Base-by-base conservation (phyloP, 2,329 filamentous ascomycete species). In the Neonectria neomacrospora region DNA sequence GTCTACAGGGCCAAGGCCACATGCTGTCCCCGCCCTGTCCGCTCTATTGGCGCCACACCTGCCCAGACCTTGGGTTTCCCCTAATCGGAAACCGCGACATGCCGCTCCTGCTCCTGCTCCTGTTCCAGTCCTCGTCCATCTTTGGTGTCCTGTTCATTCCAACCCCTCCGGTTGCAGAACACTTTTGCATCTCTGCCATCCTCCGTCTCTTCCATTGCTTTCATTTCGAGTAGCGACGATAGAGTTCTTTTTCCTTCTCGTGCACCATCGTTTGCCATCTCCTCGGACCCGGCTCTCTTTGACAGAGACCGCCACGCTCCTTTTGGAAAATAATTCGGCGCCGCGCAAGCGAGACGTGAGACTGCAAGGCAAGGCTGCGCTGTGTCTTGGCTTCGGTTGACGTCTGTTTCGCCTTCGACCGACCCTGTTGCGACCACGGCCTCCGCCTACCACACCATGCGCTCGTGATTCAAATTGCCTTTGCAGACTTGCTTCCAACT, bases 251-350 rank as follows among this genome's bases (percentile, higher is more conserved):
- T 48, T 50, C 54, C 44, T 20, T 32, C 59, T 34, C 53, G 42
- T 54, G 60, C 58, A 37, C 14, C 58, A 26, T 41, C 30, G 45
- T 54, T 42, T 51, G 62, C 37, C 32, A 45, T 50, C 60, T 32
- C 28, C 45, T 44, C 58, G 59, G 34, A 30, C 41, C 54, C 65
- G 74, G 73, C 73, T 71, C 53, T 78, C 78, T 78, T 79, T 75
- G 76, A 79, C 54, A 78, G 75, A 77, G 72, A 71, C 74, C 73
- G 66, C 66, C 66, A 73, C 77, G 70, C 70, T 77, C 76, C 68
- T 75, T 75, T 68, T 37, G 53, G 67, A 53, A 59, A 42, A 52
- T 39, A 41, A 23, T 37, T 20, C 37, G 37, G 14, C 37, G 3
- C 53, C 30, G n/a, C 58, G 14, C 58, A 56, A 20, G 34, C n/a